phyloP scores from a whole-genome alignment of 306 rosid species.

The Pachyrhizus erosus region DNA sequence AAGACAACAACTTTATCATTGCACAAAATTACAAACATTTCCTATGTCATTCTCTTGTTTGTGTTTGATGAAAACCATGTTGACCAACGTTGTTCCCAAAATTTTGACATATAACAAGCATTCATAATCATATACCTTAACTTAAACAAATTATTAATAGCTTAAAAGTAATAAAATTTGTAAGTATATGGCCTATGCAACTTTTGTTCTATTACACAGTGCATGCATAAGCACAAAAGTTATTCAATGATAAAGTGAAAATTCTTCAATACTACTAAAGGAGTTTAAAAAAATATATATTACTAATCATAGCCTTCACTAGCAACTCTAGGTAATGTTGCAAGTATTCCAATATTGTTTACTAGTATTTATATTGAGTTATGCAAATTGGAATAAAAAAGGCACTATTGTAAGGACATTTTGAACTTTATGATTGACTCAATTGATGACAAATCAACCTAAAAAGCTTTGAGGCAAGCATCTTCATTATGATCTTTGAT shows the following conservation, averaged over 20 bases:
- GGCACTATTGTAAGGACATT: conserved; percentile 75
- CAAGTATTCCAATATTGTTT: conserved; percentile 92
- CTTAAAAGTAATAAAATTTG: conserved; percentile 33
- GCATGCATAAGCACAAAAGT: conserved; percentile 7
- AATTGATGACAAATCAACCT: conserved; percentile 72
- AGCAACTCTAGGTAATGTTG: conserved; percentile 75
- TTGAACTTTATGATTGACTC: conserved; percentile 63
- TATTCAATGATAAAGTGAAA: conserved; percentile 25
- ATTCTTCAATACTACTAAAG: not conserved
- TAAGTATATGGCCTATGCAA: not conserved
- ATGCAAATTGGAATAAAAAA: conserved; percentile 72
- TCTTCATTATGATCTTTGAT: conserved; percentile 63
- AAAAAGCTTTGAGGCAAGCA: conserved; percentile 72
- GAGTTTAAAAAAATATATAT: conserved; percentile 40
- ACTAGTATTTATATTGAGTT: conserved; percentile 78
- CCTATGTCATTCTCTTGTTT: not conserved
- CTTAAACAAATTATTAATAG: conserved; percentile 35
- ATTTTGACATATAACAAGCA: too few relatives aligned
- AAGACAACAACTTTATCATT: too few relatives aligned
- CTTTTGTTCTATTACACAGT: not conserved
- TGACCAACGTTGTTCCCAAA: too few relatives aligned
- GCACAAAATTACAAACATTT: conserved; percentile 26
- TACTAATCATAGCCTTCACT: conserved; percentile 85
- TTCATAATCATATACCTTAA: not conserved
- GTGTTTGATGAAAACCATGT: conserved; percentile 18